Evolutionary conservation across 164 flowering plant genomes (phyloP), one percentile per base, ranked within the genome.

Genomic region (Magnolia kwangsiensis): DNA sequence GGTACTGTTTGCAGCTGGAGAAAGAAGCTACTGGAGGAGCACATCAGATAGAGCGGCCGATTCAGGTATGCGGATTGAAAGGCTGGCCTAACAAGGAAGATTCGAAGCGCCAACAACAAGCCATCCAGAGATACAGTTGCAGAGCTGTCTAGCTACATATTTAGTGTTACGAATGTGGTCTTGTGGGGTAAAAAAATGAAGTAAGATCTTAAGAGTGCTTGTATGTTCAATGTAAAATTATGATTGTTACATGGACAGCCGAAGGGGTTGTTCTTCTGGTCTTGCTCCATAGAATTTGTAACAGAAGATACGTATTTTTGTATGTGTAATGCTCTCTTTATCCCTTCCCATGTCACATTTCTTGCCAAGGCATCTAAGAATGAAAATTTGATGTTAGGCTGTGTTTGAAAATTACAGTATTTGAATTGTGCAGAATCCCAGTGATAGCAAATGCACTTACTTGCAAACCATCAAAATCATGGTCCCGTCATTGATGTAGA

Each of bases 71-170:
- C 71, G 76, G 89, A 31, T 63, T 85, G 19, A 86, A 84, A 72
- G 84, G 83, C 77, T 89, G 91, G 91, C 79, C 88, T 24, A 87
- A 67, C 73, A 87, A 83, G 72, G 88, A 89, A 1, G 93, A 89
- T 45, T 66, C 87, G 11, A 58, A 84, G 61, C 76, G 83, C 79
- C 78, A 37, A 55, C 73, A 67, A 19, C 49, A 51, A 61, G 11
- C 63, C 49, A 63, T 76, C 50, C 78, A 24, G 50, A 76, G 81
- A 50, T 72, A 75, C n/a, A 80, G 81, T 51, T 80, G 81, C 37
- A 78, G 81, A 6, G 75, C 81, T 45, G 51, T 23, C 9, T 75
- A 67, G 55, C 16, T 19, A 70, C 18, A 24, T 67, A 11, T 67
- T 9, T 8, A 68, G 50, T 68, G 55, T 29, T 45, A 50, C 49